These are phyloP conservation scores for Cutaneotrichosporon sp. DNA, from an alignment of 1,284 basidiomycete species.

Conservation along the genomic window DNA sequence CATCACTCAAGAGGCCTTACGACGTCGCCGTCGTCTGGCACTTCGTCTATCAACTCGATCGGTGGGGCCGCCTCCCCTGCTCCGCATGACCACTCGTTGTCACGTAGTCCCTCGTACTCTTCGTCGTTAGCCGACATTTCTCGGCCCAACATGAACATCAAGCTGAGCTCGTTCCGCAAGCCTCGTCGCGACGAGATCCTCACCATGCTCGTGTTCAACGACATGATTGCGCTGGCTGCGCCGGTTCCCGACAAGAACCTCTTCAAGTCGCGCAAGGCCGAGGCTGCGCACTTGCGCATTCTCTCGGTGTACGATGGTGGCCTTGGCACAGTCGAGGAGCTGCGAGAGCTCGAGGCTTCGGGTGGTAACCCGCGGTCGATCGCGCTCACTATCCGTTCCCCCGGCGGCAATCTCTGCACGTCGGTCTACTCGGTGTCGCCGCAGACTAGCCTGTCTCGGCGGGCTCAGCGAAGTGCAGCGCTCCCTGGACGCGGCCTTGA, in stretches of 20 bases:
- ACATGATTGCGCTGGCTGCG: slow-evolving; percentile 62
- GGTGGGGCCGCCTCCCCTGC: slow-evolving; percentile 12
- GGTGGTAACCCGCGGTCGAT: slow-evolving; percentile 6
- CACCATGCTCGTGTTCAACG: slow-evolving; percentile 65
- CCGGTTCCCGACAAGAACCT: slow-evolving; percentile 34
- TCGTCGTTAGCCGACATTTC: slow-evolving; percentile 21
- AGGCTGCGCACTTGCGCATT: slow-evolving; percentile 31
- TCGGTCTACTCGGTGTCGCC: slow-evolving; percentile 18
- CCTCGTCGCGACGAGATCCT: slow-evolving; percentile 52
- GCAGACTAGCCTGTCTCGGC: slow-evolving; percentile 14
- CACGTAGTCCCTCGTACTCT: slow-evolving; percentile 21
- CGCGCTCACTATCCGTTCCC: slow-evolving; percentile 13
- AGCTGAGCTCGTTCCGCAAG: slow-evolving; percentile 15
- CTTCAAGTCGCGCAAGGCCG: slow-evolving; percentile 31
- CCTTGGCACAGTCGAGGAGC: slow-evolving; percentile 41
- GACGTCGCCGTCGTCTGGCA: slow-evolving; percentile 23
- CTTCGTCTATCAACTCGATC: slow-evolving; percentile 13
- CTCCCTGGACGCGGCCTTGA: slow-evolving; percentile 14
- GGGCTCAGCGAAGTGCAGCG: slow-evolving; percentile 16
- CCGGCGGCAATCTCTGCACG: slow-evolving; percentile 1
- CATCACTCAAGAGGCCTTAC: slow-evolving; percentile 11
- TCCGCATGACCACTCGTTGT: slow-evolving; percentile 7
- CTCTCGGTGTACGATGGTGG: slow-evolving; percentile 39
- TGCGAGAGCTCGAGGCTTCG: slow-evolving; percentile 35
- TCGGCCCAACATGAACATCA: slow-evolving; percentile 21